Evolutionary conservation across 768 basidiomycete species (phyloP), one percentile per base, ranked within the genome.

Genomic region (Hypsizygus marmoreus): DNA sequence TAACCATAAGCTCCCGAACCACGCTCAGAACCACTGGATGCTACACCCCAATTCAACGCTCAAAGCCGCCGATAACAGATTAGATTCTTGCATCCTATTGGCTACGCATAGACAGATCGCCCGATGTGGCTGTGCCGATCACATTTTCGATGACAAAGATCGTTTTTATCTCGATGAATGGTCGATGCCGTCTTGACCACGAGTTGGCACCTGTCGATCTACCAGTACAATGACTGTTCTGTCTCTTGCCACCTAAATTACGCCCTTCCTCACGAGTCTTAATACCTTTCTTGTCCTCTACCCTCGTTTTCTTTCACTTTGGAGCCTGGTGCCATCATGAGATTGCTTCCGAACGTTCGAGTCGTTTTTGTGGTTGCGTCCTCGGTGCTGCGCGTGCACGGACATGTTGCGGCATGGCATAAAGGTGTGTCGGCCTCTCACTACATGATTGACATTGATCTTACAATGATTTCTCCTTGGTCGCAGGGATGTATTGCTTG

Each of bases 401-500:
- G 47, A 23, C 56, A 57, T 26, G 39, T 57, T 22, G 56, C 29
- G 4, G 25, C 56, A 19, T 57, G 52, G 52, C 43, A 54, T 28
- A 51, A 51, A 57, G 56, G 56, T 43, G 29, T 4, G 31, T n/a
- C 7, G 17, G 28, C 23, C 25, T 20, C 29, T 13, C 11, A 26
- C 22, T 10, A 25, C 13, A n/a, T 35, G 26, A 9, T 19, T 12
- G 17, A 26, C 7, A 10, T 23, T 20, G 6, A 14, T n/a, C 14
- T 30, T 31, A 14, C 28, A 24, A 14, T 23, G 17, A 23, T 42
- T 16, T 41, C 12, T 26, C 28, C 20, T 14, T 36, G 8, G 4
- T 10, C 30, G 7, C 17, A 56, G 68, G 66, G 32, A 78, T 77
- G 76, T 78, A 72, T 51, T 75, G 73, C 45, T 41, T 72, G 0